phyloP scores from a whole-genome alignment of 805 yeast genomes.

The Saturnispora galanensis region DNA sequence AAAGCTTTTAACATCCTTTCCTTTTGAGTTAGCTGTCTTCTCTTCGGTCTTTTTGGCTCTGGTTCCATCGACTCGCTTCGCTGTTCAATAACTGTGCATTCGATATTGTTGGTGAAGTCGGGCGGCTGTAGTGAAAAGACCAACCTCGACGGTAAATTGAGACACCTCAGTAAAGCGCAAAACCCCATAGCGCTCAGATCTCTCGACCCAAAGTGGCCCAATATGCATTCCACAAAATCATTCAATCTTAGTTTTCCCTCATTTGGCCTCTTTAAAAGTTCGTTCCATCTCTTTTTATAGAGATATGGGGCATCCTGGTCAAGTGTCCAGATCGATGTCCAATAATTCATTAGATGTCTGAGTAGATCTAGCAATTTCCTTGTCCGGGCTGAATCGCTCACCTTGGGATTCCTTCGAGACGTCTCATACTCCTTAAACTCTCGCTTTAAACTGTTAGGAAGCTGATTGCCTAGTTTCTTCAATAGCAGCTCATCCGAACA shows the following conservation, averaged over 20 bases:
- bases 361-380: slow-evolving; percentile 69
- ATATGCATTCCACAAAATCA: slow-evolving; percentile 36
- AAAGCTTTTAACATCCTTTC: slow-evolving; percentile 22
- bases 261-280: slow-evolving; percentile 20
- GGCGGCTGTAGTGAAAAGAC: slow-evolving; percentile 86
- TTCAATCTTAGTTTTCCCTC: slow-evolving; percentile 26
- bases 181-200: slow-evolving; percentile 86
- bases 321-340: slow-evolving; percentile 31
- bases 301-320: slow-evolving; percentile 38
- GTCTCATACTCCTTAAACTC: slow-evolving; percentile 31
- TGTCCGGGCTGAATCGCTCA: slow-evolving; percentile 24
- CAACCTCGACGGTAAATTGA: slow-evolving; percentile 63
- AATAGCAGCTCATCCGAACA: slow-evolving; percentile 41
- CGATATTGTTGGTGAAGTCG: slow-evolving; percentile 48
- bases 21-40: slow-evolving; percentile 14
- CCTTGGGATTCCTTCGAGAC: slow-evolving; percentile 13
- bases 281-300: slow-evolving; percentile 40
- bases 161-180: slow-evolving; percentile 60
- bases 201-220: slow-evolving; percentile 51
- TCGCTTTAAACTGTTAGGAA: slow-evolving; percentile 38
- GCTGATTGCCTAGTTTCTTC: slow-evolving; percentile 30
- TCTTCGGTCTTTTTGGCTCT: background rate
- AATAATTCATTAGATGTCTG: slow-evolving; percentile 52
- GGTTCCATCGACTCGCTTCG: slow-evolving; percentile 10
- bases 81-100: slow-evolving; percentile 4